Evolutionary conservation across 495 filamentous ascomycete genomes (phyloP).

Genomic region (Pyrenula aspistea): DNA sequence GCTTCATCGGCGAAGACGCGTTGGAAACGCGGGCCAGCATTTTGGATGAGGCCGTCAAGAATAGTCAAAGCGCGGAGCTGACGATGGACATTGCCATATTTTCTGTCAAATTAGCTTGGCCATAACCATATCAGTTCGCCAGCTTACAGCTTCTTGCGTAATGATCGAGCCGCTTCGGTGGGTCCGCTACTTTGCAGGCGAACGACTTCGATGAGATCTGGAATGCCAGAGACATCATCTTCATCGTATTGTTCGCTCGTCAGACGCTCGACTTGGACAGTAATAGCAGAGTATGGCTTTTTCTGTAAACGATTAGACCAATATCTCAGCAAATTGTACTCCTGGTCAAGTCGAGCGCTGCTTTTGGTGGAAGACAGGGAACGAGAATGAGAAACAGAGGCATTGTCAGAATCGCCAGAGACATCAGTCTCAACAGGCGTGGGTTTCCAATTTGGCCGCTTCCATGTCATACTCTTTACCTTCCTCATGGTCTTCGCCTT

Average conservation of each 20-base stretch:
- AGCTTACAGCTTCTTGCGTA: slow-evolving; percentile 87
- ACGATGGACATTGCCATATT: slow-evolving; percentile 87
- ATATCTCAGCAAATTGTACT: background rate
- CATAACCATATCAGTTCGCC: background rate
- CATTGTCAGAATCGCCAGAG: background rate
- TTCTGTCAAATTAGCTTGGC: slow-evolving; percentile 31
- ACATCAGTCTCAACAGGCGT: background rate
- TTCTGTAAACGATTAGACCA: slow-evolving; percentile 35
- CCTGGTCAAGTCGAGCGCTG: background rate
- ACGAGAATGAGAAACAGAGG: background rate
- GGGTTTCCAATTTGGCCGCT: background rate
- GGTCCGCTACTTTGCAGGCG: slow-evolving; percentile 82
- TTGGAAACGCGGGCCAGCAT: slow-evolving; percentile 83
- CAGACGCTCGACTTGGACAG: slow-evolving; percentile 84
- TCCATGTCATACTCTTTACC: background rate
- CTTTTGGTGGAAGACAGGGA: background rate
- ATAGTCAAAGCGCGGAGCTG: slow-evolving; percentile 85
- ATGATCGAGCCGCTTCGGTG: slow-evolving; percentile 77
- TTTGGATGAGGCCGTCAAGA: slow-evolving; percentile 88
- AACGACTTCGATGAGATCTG: slow-evolving; percentile 88
- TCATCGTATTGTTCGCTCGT: slow-evolving; percentile 83
- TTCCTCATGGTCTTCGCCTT: background rate
- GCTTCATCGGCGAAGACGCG: slow-evolving; percentile 81
- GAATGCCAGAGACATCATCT: slow-evolving; percentile 82
- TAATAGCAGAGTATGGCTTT: slow-evolving; percentile 90